Evolutionary conservation across 2,329 filamentous ascomycete species (phyloP).

Genomic region (Penicillium oxalicum): DNA sequence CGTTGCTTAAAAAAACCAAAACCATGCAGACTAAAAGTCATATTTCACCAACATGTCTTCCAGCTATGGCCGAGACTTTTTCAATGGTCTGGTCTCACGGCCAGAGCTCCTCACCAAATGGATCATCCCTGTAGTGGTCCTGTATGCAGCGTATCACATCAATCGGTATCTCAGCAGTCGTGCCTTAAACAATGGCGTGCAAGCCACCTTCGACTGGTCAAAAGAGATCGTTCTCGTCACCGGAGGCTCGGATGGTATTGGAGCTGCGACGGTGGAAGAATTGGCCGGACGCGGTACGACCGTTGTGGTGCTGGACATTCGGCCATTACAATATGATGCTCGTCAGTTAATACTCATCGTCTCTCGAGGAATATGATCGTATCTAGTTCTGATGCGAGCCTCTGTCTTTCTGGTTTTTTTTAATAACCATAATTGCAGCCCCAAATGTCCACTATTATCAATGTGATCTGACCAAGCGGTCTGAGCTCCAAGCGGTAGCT

Average conservation of each 20-base stretch:
- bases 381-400: too few relatives aligned
- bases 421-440: background rate
- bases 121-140: background rate
- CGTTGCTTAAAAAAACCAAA: too few relatives aligned
- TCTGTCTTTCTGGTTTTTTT: too few relatives aligned
- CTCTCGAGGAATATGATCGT: background rate
- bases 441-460: conserved; percentile 4
- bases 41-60: too few relatives aligned
- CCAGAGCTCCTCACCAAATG: too few relatives aligned
- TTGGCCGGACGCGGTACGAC: conserved; percentile 1
- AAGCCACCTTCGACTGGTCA: conserved; percentile 5
- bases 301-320: conserved; percentile 8
- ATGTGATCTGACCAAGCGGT: conserved; percentile 4
- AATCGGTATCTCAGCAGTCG: conserved; percentile 3
- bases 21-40: too few relatives aligned
- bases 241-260: conserved; percentile 7
- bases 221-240: conserved; percentile 7
- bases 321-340: conserved; percentile 3
- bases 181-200: conserved; percentile 4
- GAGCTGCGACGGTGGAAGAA: background rate
- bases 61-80: too few relatives aligned
- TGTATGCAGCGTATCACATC: background rate
- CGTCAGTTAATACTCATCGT: background rate
- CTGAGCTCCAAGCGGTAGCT: conserved; percentile 1
- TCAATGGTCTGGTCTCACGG: too few relatives aligned